phyloP scores from a whole-genome alignment of 1,139 yeast species.

The Kluyveromyces marxianus region DNA sequence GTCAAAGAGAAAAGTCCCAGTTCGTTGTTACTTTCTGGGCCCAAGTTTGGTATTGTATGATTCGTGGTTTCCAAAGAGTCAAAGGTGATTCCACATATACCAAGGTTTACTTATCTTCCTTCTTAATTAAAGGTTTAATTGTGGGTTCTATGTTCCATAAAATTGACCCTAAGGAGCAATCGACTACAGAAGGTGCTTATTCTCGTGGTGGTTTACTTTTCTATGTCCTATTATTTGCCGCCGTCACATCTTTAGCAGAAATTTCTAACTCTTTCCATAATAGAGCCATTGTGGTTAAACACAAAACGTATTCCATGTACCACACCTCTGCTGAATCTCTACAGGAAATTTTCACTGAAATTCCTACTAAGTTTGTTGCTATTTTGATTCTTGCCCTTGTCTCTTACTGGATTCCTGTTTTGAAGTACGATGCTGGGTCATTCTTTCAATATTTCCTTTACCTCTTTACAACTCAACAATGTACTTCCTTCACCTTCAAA shows the following conservation, averaged over 20 bases:
- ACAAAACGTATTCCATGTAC: slow-evolving; percentile 54
- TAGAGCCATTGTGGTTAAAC: slow-evolving; percentile 55
- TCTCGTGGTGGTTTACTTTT: slow-evolving; percentile 52
- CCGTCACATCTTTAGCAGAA: slow-evolving; percentile 52
- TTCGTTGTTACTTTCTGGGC: slow-evolving; percentile 40
- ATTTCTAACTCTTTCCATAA: slow-evolving; percentile 48
- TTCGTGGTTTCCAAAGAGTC: slow-evolving; percentile 49
- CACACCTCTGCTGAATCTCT: slow-evolving; percentile 63
- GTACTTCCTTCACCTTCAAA: slow-evolving; percentile 53
- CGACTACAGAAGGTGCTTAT: slow-evolving; percentile 45
- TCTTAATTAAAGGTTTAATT: slow-evolving; percentile 45
- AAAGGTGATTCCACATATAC: slow-evolving; percentile 50
- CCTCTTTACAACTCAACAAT: slow-evolving; percentile 40
- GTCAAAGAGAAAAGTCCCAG: slow-evolving; percentile 39
- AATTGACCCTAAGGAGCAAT: slow-evolving; percentile 31
- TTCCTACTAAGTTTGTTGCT: slow-evolving; percentile 46
- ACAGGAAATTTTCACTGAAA: slow-evolving; percentile 49
- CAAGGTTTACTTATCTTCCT: slow-evolving; percentile 42
- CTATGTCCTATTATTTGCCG: slow-evolving; percentile 50
- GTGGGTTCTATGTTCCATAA: slow-evolving; percentile 51
- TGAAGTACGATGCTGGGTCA: slow-evolving; percentile 52
- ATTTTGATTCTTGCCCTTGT: slow-evolving; percentile 40
- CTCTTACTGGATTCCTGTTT: slow-evolving; percentile 50
- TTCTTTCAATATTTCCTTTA: slow-evolving; percentile 50
- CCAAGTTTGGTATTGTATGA: slow-evolving; percentile 39